phyloP scores from a whole-genome alignment of 805 yeast genomes.

The Pichia manshurica region DNA sequence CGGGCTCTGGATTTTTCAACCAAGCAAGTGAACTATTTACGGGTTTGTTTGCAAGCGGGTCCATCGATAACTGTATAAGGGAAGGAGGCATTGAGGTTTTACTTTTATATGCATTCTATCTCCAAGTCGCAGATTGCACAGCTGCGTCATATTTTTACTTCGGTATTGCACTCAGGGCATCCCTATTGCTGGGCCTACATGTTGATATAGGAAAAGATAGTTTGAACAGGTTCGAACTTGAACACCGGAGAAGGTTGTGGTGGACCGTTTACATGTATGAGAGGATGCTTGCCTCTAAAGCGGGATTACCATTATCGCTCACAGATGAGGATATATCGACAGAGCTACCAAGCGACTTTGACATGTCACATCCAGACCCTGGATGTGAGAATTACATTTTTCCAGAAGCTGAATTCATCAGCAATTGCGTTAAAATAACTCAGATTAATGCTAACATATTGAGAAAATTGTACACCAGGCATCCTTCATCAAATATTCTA shows the following conservation, averaged over 20 bases:
- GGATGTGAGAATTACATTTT: conserved; percentile 63
- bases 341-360: conserved; percentile 67
- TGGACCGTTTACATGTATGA: conserved; percentile 40
- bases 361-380: conserved; percentile 54
- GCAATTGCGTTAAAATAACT: conserved; percentile 71
- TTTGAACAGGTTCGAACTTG: conserved; percentile 46
- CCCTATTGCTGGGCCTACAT: conserved; percentile 71
- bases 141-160: conserved; percentile 76
- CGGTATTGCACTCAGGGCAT: conserved; percentile 68
- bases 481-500: conserved; percentile 68
- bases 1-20: conserved; percentile 74
- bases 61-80: conserved; percentile 67
- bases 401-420: conserved; percentile 72
- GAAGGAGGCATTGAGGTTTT: conserved; percentile 78
- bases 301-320: conserved; percentile 72
- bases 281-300: conserved; percentile 76
- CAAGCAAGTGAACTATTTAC: conserved; percentile 77
- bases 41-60: conserved; percentile 73
- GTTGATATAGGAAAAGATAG: conserved; percentile 72
- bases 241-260: conserved; percentile 39
- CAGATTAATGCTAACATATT: conserved; percentile 72
- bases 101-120: conserved; percentile 67
- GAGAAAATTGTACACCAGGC: conserved; percentile 64
- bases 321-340: conserved; percentile 80
- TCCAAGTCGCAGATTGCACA: conserved; percentile 81